These are phyloP conservation scores for Mortierella sp. DNA, from an alignment of 371 early-diverging fungal genomes.

Conservation along the genomic window DNA sequence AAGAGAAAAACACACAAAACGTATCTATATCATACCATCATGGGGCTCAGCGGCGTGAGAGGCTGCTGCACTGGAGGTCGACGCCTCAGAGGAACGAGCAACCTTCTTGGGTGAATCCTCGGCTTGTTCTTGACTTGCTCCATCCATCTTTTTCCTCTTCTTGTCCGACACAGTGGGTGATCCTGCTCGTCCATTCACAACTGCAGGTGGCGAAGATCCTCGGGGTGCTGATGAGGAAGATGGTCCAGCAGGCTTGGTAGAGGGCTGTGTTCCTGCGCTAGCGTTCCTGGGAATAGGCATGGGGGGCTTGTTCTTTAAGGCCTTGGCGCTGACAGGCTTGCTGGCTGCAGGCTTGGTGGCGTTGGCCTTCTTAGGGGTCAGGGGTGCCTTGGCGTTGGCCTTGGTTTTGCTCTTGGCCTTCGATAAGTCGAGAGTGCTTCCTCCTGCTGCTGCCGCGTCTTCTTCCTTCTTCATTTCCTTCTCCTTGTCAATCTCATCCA, in stretches of 20 bases:
- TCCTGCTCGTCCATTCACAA: conserved; percentile 23
- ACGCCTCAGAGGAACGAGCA: conserved; percentile 1
- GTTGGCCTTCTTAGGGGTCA: conserved; percentile 46
- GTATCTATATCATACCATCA: background rate
- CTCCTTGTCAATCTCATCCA: conserved; percentile 64
- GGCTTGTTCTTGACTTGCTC: conserved; percentile 7
- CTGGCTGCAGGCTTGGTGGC: conserved; percentile 56
- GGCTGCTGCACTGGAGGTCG: background rate
- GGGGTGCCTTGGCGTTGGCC: conserved; percentile 55
- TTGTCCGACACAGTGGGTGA: conserved; percentile 37
- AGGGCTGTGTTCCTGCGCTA: conserved; percentile 55
- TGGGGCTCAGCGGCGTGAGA: background rate
- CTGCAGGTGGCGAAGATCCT: conserved; percentile 17
- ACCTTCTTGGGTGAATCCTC: conserved; percentile 26
- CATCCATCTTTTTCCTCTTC: conserved; percentile 48
- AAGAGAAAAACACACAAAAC: background rate
- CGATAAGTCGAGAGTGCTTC: conserved; percentile 49
- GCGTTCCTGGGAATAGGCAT: conserved; percentile 63
- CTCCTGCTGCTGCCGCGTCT: background rate
- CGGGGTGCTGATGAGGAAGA: conserved; percentile 19
- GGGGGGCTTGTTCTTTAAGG: conserved; percentile 67
- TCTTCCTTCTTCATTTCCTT: conserved; percentile 52
- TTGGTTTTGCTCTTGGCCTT: conserved; percentile 60
- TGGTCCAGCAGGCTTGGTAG: conserved; percentile 17
- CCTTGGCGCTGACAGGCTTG: conserved; percentile 60